Evolutionary conservation across 164 flowering plant species (phyloP).

Genomic region (Santalum album): DNA sequence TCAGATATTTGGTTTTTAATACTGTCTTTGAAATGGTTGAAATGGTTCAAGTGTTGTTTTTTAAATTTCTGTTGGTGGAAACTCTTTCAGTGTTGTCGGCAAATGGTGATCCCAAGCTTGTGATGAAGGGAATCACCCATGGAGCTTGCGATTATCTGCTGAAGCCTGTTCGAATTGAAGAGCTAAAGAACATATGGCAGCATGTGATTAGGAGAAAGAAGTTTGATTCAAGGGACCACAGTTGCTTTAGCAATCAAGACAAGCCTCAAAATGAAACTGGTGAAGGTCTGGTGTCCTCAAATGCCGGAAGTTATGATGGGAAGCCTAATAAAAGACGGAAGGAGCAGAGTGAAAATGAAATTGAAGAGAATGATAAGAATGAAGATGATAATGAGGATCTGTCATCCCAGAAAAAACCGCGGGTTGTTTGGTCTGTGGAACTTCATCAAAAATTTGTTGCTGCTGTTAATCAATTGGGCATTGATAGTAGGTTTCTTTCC

Average conservation of each 20-base stretch:
- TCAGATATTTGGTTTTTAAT: not conserved
- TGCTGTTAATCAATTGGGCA: constrained; percentile 80
- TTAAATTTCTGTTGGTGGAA: not conserved
- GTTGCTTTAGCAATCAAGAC: constrained; percentile 18
- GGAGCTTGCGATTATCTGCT: constrained; percentile 55
- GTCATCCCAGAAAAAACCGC: constrained; percentile 66
- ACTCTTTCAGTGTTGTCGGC: constrained; percentile 12
- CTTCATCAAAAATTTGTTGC: constrained; percentile 77
- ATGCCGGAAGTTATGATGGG: constrained; percentile 24
- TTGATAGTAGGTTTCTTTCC: constrained; percentile 54
- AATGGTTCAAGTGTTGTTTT: constrained; percentile 4
- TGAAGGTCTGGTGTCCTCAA: constrained; percentile 23
- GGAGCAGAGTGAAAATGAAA: constrained; percentile 64
- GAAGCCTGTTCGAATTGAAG: constrained; percentile 48
- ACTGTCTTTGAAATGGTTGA: not conserved
- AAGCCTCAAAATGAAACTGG: constrained; percentile 20
- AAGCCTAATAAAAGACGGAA: constrained; percentile 53
- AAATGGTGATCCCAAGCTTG: constrained; percentile 38
- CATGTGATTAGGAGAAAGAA: constrained; percentile 47
- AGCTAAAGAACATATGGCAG: constrained; percentile 52
- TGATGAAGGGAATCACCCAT: constrained; percentile 52
- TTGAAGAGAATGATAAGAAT: constrained; percentile 48
- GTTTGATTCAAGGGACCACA: constrained; percentile 30
- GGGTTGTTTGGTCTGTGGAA: constrained; percentile 89
- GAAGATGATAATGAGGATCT: constrained; percentile 53